phyloP scores from a whole-genome alignment of 345 rosid species.

The Eucalyptus sp. region DNA sequence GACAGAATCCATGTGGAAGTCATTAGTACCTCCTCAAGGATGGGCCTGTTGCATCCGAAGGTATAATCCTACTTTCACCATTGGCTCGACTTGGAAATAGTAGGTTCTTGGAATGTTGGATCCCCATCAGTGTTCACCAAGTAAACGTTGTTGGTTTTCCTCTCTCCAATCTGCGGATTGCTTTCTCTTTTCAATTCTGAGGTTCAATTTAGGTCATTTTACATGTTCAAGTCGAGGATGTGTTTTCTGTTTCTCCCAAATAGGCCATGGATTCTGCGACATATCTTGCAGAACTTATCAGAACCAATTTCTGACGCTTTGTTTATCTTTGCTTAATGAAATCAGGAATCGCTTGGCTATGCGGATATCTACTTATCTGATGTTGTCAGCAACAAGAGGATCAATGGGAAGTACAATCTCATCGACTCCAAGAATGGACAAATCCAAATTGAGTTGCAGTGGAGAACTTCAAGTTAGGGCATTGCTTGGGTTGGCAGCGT shows the following conservation, averaged over 20 bases:
- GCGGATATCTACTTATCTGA: slow-evolving; percentile 51
- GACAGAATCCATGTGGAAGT: slow-evolving; percentile 78
- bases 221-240: background rate
- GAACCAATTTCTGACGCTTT: background rate
- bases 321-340: background rate
- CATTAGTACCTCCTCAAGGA: slow-evolving; percentile 63
- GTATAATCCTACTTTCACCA: slow-evolving; percentile 8
- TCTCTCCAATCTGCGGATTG: background rate
- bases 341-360: slow-evolving; percentile 69
- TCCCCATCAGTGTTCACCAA: background rate
- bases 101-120: background rate
- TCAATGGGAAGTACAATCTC: slow-evolving; percentile 76
- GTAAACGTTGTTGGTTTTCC: background rate
- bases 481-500: background rate
- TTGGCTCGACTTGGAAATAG: background rate
- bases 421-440: slow-evolving; percentile 87
- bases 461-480: slow-evolving; percentile 55
- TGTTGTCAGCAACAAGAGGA: slow-evolving; percentile 65
- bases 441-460: slow-evolving; percentile 73
- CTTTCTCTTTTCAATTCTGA: background rate
- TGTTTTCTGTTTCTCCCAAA: background rate
- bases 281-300: background rate
- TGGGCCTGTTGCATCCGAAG: slow-evolving; percentile 79
- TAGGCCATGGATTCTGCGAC: background rate
- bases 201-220: background rate